Base-by-base conservation (phyloP, 2,329 filamentous ascomycete species). In the Fusarium decemcellulare region DNA sequence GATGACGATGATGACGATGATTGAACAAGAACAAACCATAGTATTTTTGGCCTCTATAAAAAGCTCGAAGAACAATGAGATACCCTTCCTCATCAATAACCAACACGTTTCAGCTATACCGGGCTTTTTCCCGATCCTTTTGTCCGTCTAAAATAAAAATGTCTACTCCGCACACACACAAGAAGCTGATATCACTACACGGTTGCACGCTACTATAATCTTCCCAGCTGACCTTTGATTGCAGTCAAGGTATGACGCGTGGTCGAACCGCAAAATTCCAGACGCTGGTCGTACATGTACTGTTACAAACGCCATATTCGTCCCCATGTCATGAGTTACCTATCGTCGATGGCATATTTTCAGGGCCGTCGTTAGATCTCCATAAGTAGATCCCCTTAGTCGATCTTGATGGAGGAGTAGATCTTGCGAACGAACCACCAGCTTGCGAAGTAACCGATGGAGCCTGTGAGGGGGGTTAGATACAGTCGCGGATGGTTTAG, bases 341-440 rank as follows among this genome's bases (percentile, higher is more conserved):
- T 51, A 55, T 73, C 62, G 32, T 60, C 53, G 44, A 46, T 53
- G 43, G 32, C 48, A 57, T 59, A 46, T 65, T 44, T 27, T 52
- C 30, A 51, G 39, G 47, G 43, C 46, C 65, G 40, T 56, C 42
- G 27, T 43, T 42, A 6, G 9, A 48, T 58, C 37, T 51, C 46
- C 29, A 44, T 8, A 23, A 16, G 27, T 16, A 8, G 15, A 37
- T 44, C 36, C 43, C 5, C 63, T 80, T 83, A 99, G 79, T 99
- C 96, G 70, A 99, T 94, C 86, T 99, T 99, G 84, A 99, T 97
- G n/a, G 95, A 98, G 27, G 90, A 85, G 80, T 99, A 99, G 66
- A 99, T 99, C 80, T 93, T 95, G 72, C 93, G 90, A 56, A 97
- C 92, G 78, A 99, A 99, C 78, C 92, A 88, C 93, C 95, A 98